Evolutionary conservation across 768 basidiomycete genomes (phyloP).

Genomic region (Psilocybe cyanescens): DNA sequence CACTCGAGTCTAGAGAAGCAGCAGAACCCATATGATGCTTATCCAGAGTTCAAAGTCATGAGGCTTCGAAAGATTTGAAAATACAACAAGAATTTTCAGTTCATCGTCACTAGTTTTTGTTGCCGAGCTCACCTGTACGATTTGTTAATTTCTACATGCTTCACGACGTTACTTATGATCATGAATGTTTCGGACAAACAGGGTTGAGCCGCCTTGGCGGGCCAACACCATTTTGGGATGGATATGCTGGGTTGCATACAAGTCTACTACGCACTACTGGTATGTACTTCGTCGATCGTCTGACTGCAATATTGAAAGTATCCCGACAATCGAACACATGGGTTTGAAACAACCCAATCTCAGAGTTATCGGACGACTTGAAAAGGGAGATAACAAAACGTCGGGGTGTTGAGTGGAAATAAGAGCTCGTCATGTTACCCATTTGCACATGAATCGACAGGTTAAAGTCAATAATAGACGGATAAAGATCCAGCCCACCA

Average conservation of each 20-base stretch:
- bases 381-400: background rate
- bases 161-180: too few relatives aligned
- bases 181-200: too few relatives aligned
- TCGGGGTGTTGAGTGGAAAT: background rate
- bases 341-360: background rate
- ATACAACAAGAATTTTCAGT: background rate
- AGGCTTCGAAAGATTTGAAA: background rate
- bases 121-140: too few relatives aligned
- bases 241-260: too few relatives aligned
- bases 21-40: background rate
- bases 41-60: background rate
- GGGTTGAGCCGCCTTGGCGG: too few relatives aligned
- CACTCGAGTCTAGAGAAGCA: background rate
- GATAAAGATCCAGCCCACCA: background rate
- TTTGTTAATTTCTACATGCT: too few relatives aligned
- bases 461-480: background rate
- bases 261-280: too few relatives aligned
- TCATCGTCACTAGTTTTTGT: too few relatives aligned
- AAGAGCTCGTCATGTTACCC: background rate
- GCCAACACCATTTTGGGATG: too few relatives aligned
- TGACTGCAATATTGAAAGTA: background rate
- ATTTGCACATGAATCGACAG: background rate
- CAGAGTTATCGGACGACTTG: background rate
- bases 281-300: too few relatives aligned
- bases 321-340: background rate